These are phyloP conservation scores for Ambrosia artemisiifolia DNA, from an alignment of 129 eudicot species.

Conservation along the genomic window DNA sequence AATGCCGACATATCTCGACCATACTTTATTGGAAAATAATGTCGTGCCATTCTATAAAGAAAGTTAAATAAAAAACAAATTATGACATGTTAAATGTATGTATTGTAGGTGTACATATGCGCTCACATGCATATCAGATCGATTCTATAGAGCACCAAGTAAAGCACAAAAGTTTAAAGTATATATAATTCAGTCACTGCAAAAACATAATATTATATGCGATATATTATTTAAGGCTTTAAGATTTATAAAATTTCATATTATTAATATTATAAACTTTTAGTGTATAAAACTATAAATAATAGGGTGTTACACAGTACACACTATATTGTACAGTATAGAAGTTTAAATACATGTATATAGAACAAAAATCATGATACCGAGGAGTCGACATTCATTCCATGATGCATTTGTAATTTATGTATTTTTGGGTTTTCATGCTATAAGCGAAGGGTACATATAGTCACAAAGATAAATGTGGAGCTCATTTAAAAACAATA, in stretches of 20 bases:
- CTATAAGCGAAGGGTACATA: no score
- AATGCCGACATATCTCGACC: background rate
- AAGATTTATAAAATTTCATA: background rate
- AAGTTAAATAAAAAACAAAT: background rate
- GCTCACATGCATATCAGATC: slow-evolving; percentile 19
- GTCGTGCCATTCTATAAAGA: background rate
- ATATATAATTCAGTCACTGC: background rate
- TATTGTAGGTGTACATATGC: slow-evolving; percentile 9
- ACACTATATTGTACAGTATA: no score
- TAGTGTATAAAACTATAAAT: no score
- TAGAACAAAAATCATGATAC: no score
- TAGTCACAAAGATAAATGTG: no score
- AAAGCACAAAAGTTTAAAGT: slow-evolving; percentile 26
- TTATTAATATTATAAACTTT: background rate
- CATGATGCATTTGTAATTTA: background rate
- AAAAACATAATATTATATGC: background rate
- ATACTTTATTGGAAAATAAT: background rate
- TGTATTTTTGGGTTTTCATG: background rate
- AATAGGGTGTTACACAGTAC: no score
- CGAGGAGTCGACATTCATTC: no score
- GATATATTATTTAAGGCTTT: background rate
- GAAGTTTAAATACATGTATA: no score
- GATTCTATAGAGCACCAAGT: slow-evolving; percentile 5
- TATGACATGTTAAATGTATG: background rate
- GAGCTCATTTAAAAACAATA: no score